Base-by-base conservation (phyloP, 305 asterid species). In the Ilex paraguariensis region DNA sequence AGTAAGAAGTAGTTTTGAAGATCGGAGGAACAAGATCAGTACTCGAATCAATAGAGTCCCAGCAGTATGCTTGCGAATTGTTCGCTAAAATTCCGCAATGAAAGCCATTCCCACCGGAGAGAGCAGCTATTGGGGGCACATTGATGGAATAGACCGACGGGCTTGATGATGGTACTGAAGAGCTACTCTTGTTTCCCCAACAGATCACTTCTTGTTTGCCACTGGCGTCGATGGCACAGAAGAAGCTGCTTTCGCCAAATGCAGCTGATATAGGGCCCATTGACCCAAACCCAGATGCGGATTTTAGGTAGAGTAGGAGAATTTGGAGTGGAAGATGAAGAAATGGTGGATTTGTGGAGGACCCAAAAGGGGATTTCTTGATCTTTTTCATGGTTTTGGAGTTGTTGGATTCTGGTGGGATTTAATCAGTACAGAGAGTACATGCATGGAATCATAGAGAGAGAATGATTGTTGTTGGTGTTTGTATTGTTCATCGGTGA, bases 201-300 rank as follows among this genome's bases (percentile, higher is more conserved):
- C 98, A 92, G 13, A 90, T 85, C 4, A 92, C 95, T 17, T 82
- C 85, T 57, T 92, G 98, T 76, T 82, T 82, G 13, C 96, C 98
- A 59, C 97, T 90, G 31, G 98, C 98, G 42, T 92, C 98, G 64
- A 92, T 90, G 79, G 96, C 95, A 57, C 96, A 90, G 70, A 92
- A 92, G 57, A 82, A 65, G 12, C 85, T 75, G 74, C 70, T 60
- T 14, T 77, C 75, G 10, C 98, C 97, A 49, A 79, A 90, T 1
- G 97, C 84, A 8, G 97, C 95, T 0, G 98, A 75, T 46, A 92
- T 90, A 45, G 98, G 85, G 58, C 84, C 93, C 94, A 82, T 90
- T n/a, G 91, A 82, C 56, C 98, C 98, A 69, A 90, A 82, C 53
- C 92, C 97, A 68, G 65, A 66, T 12, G 82, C 85, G 5, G 79